Evolutionary conservation across 495 filamentous ascomycete species (phyloP), one percentile per base, ranked within the genome.

Genomic region (Haplographium delicatum): DNA sequence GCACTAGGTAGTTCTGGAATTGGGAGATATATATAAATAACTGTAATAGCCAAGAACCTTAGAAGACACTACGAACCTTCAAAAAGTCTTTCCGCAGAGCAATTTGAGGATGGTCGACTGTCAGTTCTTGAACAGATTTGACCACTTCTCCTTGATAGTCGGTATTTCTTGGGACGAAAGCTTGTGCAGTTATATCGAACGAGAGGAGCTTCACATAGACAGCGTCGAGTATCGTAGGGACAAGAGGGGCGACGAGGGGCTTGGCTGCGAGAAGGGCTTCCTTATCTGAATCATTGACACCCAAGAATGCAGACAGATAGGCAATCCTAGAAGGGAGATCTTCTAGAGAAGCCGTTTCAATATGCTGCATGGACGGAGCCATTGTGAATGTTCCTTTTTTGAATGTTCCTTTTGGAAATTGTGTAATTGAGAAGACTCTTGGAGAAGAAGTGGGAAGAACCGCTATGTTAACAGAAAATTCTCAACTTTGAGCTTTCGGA

Each of bases 121-220:
- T 54, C 31, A 72, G 51, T 38, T 63, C 54, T 16, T 53, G 46
- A 19, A 57, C 57, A 18, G 62, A 62, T 10, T 57, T 53, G 3
- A 65, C 13, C 0, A 27, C 38, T 3, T 61, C 56, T 1, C 66
- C 68, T 1, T 60, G 47, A 46, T 63, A 69, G 11, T 58, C 67
- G 4, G 67, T 64, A 26, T 68, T 65, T n/a, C 57, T 58, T 1
- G 67, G 68, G 2, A 68, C 56, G 46, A 71, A 71, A 2, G 68
- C 62, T 16, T 53, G 44, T 4, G 68, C 67, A 2, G 68, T 71
- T 52, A 71, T 71, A 51, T 70, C 67, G 59, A 62, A 71, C 24
- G 47, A 53, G 9, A 71, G 54, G 7, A 71, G 61, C 35, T 71
- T 70, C 2, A 11, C 47, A 53, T 71, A 71, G 9, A 71, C 68